Evolutionary conservation across 768 basidiomycete genomes (phyloP), one percentile per base, ranked within the genome.

Genomic region (Pisolithus albus): DNA sequence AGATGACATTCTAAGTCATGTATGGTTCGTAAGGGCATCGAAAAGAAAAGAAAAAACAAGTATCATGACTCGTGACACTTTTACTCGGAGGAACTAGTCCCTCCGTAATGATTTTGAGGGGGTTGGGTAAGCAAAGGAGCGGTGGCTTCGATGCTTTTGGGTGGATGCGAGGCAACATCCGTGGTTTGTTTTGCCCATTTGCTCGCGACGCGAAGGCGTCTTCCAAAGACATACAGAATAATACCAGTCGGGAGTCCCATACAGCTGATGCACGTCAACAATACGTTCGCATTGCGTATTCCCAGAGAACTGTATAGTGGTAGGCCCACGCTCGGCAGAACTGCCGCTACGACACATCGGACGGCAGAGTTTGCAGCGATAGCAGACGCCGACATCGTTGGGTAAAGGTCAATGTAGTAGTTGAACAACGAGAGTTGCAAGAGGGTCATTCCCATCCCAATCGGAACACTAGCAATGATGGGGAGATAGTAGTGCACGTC

Each of bases 371-470:
- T 62, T 15, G 60, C 62, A 7, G 63, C 63, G 18, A 64, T 49
- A 1, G 61, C 58, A 18, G 62, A 62, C 3, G 62, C 60, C 3
- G 63, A 61, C 34, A 47, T 53, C 5, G 54, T 54, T 5, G 63
- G 61, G 40, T 60, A 64, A 43, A 64, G 62, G 43, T 64, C 62
- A 23, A 64, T 61, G 34, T 64, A 62, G 23, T 64, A 58, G 42
- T 58, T 62, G 38, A 60, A 45, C 51, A 64, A 34, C 3, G 58
- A 64, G n/a, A 64, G 26, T 32, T 60, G 60, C 5, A 63, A 36
- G n/a, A 64, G 56, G 18, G 63, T 64, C 63, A 60, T 64, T 7
- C 60, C 56, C 47, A 64, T 59, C 30, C 60, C 63, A 18, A 64
- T 58, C 0, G 63, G 63, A 19, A 64, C 39, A 42, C 63, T 63